Percentiles rank a stretch among this genome's conserved stretches.
Conservation (phyloP, 805 yeast genomes). For the Candida nanaspora region DNA sequence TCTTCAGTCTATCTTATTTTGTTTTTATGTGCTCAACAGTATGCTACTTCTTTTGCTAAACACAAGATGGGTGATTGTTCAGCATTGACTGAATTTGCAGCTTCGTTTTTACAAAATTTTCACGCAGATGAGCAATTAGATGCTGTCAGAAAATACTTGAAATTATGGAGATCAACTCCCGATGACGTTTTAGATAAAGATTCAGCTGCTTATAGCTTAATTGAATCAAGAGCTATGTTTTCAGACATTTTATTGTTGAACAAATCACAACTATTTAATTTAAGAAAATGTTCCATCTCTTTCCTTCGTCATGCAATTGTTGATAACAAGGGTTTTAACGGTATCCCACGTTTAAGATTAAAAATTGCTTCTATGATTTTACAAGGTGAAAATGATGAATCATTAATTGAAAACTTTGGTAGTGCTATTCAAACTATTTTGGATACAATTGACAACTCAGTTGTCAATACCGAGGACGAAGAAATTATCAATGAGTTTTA, state of each 20-base stretch:
- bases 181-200: slow-evolving; percentile 31
- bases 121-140: slow-evolving; percentile 58
- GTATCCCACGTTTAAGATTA: slow-evolving; percentile 37
- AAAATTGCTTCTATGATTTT: slow-evolving; percentile 28
- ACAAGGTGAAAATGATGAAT: slow-evolving; percentile 16
- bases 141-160: slow-evolving; percentile 44
- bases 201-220: slow-evolving; percentile 26
- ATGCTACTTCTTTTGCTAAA: slow-evolving; percentile 43
- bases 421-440: slow-evolving; percentile 28
- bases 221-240: slow-evolving; percentile 52
- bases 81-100: slow-evolving; percentile 62
- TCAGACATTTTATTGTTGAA: slow-evolving; percentile 47
- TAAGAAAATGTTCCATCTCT: slow-evolving; percentile 46
- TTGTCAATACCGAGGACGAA: slow-evolving; percentile 17
- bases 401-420: slow-evolving; percentile 18
- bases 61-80: slow-evolving; percentile 62
- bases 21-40: slow-evolving; percentile 77
- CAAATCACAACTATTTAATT: slow-evolving; percentile 36
- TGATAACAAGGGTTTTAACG: slow-evolving; percentile 30
- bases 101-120: slow-evolving; percentile 63
- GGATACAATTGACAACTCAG: slow-evolving; percentile 30
- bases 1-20: slow-evolving; percentile 65
- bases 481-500: slow-evolving; percentile 38
- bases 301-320: slow-evolving; percentile 48
- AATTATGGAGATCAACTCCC: slow-evolving; percentile 45